These are phyloP conservation scores for Ophiostoma tasmaniense DNA, from an alignment of 2,329 filamentous ascomycete genomes.

Conservation along the genomic window DNA sequence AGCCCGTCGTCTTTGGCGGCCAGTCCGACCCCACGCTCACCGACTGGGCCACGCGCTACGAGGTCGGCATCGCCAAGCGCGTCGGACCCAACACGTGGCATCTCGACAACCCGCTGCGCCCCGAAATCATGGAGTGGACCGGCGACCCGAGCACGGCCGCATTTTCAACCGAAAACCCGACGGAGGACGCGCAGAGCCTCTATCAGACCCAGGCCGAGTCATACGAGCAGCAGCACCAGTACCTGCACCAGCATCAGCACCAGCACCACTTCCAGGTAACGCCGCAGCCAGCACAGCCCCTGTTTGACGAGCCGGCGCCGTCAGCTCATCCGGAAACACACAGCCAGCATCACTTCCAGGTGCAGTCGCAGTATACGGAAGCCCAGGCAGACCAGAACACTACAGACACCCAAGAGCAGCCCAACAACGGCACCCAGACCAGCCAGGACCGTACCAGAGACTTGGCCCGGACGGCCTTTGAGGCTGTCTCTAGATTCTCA, in stretches of 20 bases:
- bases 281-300: neutral
- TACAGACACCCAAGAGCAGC: neutral
- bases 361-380: neutral
- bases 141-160: neutral
- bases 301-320: neutral
- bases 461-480: neutral
- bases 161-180: neutral
- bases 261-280: neutral
- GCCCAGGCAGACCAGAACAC: neutral
- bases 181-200: neutral
- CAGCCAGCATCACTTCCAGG: neutral
- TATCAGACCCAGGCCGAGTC: neutral
- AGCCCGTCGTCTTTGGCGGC: slow-evolving; percentile 33
- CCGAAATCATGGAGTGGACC: slow-evolving; percentile 20
- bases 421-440: neutral
- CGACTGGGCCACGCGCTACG: slow-evolving; percentile 32
- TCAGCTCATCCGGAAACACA: neutral
- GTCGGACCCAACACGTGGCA: slow-evolving; percentile 19
- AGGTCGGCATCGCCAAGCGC: slow-evolving; percentile 32
- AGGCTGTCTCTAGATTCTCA: neutral
- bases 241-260: neutral
- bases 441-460: neutral
- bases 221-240: neutral
- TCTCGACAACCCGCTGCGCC: slow-evolving; percentile 23
- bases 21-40: slow-evolving; percentile 32